These are phyloP conservation scores for Podospora pseudoanserina DNA, from an alignment of 495 filamentous ascomycete genomes.

Conservation along the genomic window DNA sequence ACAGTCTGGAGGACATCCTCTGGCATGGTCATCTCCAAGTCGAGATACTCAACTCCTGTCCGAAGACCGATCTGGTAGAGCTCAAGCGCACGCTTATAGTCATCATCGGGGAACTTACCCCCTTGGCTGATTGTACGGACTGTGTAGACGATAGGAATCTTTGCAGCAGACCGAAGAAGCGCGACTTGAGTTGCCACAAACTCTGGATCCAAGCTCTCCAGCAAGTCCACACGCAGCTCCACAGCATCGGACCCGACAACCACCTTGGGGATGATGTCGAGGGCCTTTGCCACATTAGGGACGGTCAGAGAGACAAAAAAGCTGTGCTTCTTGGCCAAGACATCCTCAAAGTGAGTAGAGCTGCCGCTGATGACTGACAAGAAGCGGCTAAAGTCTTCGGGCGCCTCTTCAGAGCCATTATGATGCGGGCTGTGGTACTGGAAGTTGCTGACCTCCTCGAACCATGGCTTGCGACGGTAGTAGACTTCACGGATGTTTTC, in stretches of 20 bases:
- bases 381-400: slow-evolving; percentile 78
- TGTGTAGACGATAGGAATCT: slow-evolving; percentile 91
- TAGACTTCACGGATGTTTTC: slow-evolving; percentile 94
- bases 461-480: slow-evolving; percentile 87
- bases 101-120: slow-evolving; percentile 79
- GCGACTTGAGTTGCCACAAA: slow-evolving; percentile 80
- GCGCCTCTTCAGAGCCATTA: slow-evolving; percentile 58
- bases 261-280: slow-evolving; percentile 64
- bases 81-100: slow-evolving; percentile 60
- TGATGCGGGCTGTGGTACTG: slow-evolving; percentile 80
- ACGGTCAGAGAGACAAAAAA: slow-evolving; percentile 93
- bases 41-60: slow-evolving; percentile 84
- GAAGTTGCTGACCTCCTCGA: slow-evolving; percentile 89
- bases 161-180: slow-evolving; percentile 66
- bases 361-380: slow-evolving; percentile 69
- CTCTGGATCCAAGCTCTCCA: slow-evolving; percentile 71
- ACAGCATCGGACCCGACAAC: slow-evolving; percentile 88
- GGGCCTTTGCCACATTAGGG: slow-evolving; percentile 61
- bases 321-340: slow-evolving; percentile 69
- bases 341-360: slow-evolving; percentile 56
- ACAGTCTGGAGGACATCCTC: slow-evolving; percentile 65
- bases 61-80: slow-evolving; percentile 78
- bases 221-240: slow-evolving; percentile 87
- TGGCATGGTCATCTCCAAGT: slow-evolving; percentile 87
- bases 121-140: slow-evolving; percentile 83